Percentiles rank a stretch among this genome's conserved stretches.
Conservation (phyloP, 2,329 filamentous ascomycete genomes). For the Colletotrichum trifolii region DNA sequence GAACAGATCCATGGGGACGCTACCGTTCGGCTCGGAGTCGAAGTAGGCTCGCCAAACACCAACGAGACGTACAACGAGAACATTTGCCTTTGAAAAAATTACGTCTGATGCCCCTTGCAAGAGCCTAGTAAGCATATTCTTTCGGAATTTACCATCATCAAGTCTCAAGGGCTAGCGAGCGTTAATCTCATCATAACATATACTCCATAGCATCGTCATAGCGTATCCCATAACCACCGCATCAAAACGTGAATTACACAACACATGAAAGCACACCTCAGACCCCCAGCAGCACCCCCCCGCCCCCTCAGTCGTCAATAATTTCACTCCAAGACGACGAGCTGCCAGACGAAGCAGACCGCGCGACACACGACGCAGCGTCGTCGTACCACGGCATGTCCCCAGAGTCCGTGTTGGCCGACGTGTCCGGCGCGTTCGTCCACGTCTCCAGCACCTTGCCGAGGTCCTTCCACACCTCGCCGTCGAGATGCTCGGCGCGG, state of each 20-base stretch:
- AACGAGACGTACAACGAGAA: no score
- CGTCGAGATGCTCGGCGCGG: slow-evolving; percentile 19
- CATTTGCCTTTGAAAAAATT: no score
- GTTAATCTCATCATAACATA: no score
- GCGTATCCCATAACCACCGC: no score
- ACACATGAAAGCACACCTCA: neutral
- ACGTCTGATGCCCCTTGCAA: no score
- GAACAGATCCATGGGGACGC: no score
- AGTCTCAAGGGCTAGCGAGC: no score
- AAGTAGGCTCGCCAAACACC: no score
- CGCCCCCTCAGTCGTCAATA: slow-evolving; percentile 2
- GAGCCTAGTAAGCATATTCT: no score
- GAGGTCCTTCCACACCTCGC: slow-evolving; percentile 11
- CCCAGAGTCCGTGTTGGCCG: slow-evolving; percentile 16
- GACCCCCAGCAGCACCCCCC: neutral
- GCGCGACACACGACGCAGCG: neutral
- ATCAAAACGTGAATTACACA: neutral
- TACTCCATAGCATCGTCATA: no score
- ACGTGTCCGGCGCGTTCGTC: slow-evolving; percentile 26
- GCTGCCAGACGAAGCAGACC: neutral
- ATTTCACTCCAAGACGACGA: slow-evolving; percentile 15
- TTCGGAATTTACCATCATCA: no score
- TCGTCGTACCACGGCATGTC: slow-evolving; percentile 26
- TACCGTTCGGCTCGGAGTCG: no score
- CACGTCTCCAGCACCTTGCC: slow-evolving; percentile 22